phyloP scores from a whole-genome alignment of 768 basidiomycete genomes.

The Mycena rosella region DNA sequence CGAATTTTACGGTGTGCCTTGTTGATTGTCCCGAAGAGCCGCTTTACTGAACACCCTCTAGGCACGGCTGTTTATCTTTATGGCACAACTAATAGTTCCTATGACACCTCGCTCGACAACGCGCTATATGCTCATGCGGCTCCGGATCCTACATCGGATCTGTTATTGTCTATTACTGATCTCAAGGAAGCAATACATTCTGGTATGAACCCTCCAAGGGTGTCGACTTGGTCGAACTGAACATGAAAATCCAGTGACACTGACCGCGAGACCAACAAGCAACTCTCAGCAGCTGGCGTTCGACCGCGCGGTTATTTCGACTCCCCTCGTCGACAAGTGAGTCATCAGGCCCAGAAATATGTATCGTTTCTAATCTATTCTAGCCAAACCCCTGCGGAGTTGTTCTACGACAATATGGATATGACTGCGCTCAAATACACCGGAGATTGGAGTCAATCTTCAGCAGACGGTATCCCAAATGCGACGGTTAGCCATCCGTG shows the following conservation, averaged over 20 bases:
- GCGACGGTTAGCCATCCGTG: slow-evolving; percentile 29
- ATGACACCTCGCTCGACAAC: slow-evolving; percentile 17
- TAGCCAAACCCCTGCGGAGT: slow-evolving; percentile 10
- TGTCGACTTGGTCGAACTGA: neutral
- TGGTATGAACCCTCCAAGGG: neutral
- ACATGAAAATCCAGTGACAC: slow-evolving; percentile 10
- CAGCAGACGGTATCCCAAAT: slow-evolving; percentile 24
- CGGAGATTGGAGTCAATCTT: slow-evolving; percentile 18
- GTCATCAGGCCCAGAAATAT: neutral
- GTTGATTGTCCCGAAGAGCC: no score
- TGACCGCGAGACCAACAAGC: slow-evolving; percentile 16
- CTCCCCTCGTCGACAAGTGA: slow-evolving; percentile 19
- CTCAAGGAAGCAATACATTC: slow-evolving; percentile 16
- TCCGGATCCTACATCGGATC: neutral
- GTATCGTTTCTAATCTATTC: neutral
- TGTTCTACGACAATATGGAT: slow-evolving; percentile 32
- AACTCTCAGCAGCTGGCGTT: slow-evolving; percentile 27
- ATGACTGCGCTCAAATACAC: slow-evolving; percentile 15
- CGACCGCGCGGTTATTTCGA: slow-evolving; percentile 27
- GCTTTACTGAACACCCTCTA: no score
- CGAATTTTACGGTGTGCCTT: slow-evolving; percentile 22
- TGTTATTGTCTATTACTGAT: slow-evolving; percentile 11
- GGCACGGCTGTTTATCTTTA: slow-evolving; percentile 24
- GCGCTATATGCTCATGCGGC: neutral
- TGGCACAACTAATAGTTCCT: slow-evolving; percentile 22